Base-by-base conservation (phyloP, 768 basidiomycete species). In the Lentinula sp. region DNA sequence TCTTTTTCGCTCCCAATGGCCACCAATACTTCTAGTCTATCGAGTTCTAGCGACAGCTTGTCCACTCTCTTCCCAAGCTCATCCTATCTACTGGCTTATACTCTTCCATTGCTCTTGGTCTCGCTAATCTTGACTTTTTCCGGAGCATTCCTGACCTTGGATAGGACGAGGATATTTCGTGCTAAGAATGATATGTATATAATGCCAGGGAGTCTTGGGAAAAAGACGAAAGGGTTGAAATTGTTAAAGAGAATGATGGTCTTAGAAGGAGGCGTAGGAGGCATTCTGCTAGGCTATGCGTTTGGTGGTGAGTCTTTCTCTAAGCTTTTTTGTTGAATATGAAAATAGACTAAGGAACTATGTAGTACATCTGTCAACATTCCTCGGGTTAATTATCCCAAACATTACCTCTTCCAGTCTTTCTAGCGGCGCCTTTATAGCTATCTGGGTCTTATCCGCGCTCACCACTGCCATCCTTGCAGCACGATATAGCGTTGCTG, bases 101-200 rank as follows among this genome's bases (percentile, higher is more conserved):
- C 81, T 36, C 66, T 88, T 32, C 86, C 86, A 55, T 74, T 90
- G n/a, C 74, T 90, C 36, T 68, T 84, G 3, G 61, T 84, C 6
- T 88, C 87, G 9, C 55, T 85, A 43, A 62, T 83, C 23, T 74
- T 86, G 41, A 82, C 81, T 6, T 85, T 88, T 67, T 75, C 85
- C n/a, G 87, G 88, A n/a, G 79, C 86, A 2, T 89, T 90, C 69
- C 74, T 89, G 23, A n/a, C n/a, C n/a, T n/a, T n/a, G 53, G 87
- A 89, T 67, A 84, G 88, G 43, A 83, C 87, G 20, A 80, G 85
- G 42, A 82, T 6, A 88, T 90, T 66, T 73, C 81, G 0, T 77
- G 82, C 39, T 70, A 72, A 37, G 18, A 16, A 73, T 64, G 73
- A 72, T 54, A n/a, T n/a, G 13, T 15, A 41, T 15, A 66, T 68